A percentile compares a stretch with the other conserved stretches of the same genome.
Conservation (phyloP, 306 rosid genomes). For the Heteromeles arbutifolia region DNA sequence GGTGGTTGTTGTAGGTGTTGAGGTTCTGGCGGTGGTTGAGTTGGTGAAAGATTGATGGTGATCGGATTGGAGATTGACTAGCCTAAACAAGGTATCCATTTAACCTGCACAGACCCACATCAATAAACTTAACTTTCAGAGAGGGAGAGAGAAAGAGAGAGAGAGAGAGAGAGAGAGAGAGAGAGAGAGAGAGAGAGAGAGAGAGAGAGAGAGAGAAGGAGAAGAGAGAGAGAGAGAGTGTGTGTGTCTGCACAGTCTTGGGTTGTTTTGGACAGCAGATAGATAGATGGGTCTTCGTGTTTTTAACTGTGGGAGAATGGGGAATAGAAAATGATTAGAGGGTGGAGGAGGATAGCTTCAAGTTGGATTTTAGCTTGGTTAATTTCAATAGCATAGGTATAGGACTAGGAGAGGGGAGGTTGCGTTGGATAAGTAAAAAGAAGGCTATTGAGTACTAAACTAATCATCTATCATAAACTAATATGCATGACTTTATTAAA, state of each 20-base stretch:
- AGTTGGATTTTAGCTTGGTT: slow-evolving; percentile 26
- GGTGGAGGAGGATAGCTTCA: slow-evolving; percentile 6
- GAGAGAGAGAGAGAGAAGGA: neutral
- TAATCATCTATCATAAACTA: neutral
- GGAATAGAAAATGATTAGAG: slow-evolving; percentile 15
- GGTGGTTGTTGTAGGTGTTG: slow-evolving; percentile 3
- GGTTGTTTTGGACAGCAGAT: slow-evolving; percentile 19
- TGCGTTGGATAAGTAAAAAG: slow-evolving; percentile 3
- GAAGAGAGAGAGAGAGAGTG: neutral
- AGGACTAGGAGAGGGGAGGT: neutral
- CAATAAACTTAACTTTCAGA: slow-evolving; percentile 15
- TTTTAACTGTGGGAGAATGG: slow-evolving; percentile 41
- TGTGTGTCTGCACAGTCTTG: neutral
- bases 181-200: neutral
- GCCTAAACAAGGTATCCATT: slow-evolving; percentile 97
- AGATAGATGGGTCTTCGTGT: slow-evolving; percentile 27
- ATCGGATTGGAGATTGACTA: slow-evolving; percentile 63
- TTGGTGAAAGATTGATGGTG: slow-evolving; percentile 61
- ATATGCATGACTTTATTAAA: neutral
- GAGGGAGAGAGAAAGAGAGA: neutral
- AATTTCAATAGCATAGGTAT: slow-evolving; percentile 5
- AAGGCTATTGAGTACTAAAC: neutral
- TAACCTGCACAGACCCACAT: slow-evolving; percentile 48
- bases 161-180: neutral
- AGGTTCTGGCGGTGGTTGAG: slow-evolving; percentile 55